These are phyloP conservation scores for Zygoascus ofunaensis DNA, from an alignment of 805 yeast species.

Conservation along the genomic window DNA sequence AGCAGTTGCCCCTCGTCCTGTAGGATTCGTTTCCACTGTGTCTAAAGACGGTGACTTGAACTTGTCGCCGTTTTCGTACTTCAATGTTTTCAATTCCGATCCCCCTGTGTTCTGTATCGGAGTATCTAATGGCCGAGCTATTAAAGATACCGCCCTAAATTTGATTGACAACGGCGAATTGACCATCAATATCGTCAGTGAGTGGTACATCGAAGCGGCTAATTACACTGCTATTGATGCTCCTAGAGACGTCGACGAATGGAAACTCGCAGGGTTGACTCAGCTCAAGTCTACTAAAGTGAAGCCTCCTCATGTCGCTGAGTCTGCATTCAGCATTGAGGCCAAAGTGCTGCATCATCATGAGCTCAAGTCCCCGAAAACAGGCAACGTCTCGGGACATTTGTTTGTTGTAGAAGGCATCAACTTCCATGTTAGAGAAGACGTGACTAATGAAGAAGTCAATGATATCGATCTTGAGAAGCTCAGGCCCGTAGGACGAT, in stretches of 20 bases:
- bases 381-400: constrained; percentile 30
- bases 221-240: constrained; percentile 40
- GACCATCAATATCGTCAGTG: constrained; percentile 48
- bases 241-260: constrained; percentile 45
- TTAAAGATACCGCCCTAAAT: constrained; percentile 44
- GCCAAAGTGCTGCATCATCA: constrained; percentile 39
- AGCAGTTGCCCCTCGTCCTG: constrained; percentile 51
- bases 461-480: constrained; percentile 37
- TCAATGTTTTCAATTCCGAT: constrained; percentile 38
- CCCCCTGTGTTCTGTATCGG: constrained; percentile 54
- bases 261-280: constrained; percentile 47
- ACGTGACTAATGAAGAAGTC: constrained; percentile 36
- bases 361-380: constrained; percentile 34
- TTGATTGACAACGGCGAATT: constrained; percentile 44
- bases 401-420: constrained; percentile 46
- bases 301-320: constrained; percentile 49
- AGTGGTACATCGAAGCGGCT: constrained; percentile 60
- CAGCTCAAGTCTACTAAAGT: constrained; percentile 38
- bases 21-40: constrained; percentile 47
- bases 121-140: constrained; percentile 32
- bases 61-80: constrained; percentile 55
- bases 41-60: constrained; percentile 37
- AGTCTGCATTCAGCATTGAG: constrained; percentile 52
- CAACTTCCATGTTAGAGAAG: constrained; percentile 49
- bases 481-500: constrained; percentile 45